These are phyloP conservation scores for Venturia asperata DNA, from an alignment of 2,329 filamentous ascomycete genomes.

Conservation along the genomic window DNA sequence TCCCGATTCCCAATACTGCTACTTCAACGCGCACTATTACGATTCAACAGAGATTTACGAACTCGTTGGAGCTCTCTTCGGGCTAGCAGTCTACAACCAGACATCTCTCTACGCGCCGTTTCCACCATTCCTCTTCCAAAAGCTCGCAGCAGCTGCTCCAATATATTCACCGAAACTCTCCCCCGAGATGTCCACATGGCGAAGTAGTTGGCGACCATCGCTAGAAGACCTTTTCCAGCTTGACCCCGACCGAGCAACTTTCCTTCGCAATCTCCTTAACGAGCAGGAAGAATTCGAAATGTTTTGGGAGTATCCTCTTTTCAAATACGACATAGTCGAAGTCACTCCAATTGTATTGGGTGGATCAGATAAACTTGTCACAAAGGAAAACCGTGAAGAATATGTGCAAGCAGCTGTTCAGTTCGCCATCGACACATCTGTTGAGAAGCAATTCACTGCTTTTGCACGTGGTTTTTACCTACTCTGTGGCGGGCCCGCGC, in stretches of 20 bases:
- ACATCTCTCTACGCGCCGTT: conserved; percentile 85
- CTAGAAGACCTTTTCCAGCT: conserved; percentile 79
- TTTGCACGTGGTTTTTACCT: conserved; percentile 94
- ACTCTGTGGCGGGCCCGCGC: conserved; percentile 79
- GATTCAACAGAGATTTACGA: conserved; percentile 91
- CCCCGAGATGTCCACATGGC: conserved; percentile 37
- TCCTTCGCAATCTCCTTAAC: conserved; percentile 68
- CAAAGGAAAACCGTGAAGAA: conserved; percentile 74
- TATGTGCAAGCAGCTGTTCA: conserved; percentile 81
- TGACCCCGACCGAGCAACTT: conserved; percentile 65
- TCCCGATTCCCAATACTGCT: conserved; percentile 75
- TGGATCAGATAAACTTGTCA: conserved; percentile 69
- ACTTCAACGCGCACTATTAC: conserved; percentile 86
- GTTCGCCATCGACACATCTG: conserved; percentile 69
- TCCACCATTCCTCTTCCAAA: conserved; percentile 83
- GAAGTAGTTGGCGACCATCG: conserved; percentile 50
- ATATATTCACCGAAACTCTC: conserved; percentile 6
- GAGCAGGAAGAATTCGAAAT: conserved; percentile 67
- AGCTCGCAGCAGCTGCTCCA: conserved; percentile 61
- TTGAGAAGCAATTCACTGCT: conserved; percentile 78
- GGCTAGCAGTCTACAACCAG: conserved; percentile 89
- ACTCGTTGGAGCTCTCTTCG: conserved; percentile 78
- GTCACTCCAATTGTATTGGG: conserved; percentile 65
- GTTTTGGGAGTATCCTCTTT: conserved; percentile 69
- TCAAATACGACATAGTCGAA: conserved; percentile 64